Evolutionary conservation across 192 early-diverging fungal genomes (phyloP), one percentile per base, ranked within the genome.

Genomic region (Geranomyces variabilis): DNA sequence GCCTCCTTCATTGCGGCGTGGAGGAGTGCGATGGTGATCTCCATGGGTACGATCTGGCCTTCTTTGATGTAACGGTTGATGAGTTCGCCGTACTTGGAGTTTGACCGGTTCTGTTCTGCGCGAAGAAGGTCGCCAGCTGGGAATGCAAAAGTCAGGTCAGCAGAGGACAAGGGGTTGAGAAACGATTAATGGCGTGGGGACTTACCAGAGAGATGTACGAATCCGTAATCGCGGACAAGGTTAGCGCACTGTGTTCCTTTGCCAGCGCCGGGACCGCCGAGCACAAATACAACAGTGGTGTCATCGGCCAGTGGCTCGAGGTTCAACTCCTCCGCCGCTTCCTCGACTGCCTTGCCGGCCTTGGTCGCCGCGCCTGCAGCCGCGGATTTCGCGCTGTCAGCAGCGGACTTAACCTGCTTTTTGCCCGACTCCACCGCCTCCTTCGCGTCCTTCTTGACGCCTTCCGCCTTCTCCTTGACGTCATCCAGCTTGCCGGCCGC

Each of bases 181-280:
- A 26, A 55, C 1, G 49, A 28, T 53, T 63, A 24, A 10, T 36
- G 46, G 1, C 31, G 43, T 4, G 8, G 21, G 22, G 26, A 58
- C 70, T 69, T 75, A 93, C 91, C 92, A 46, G 94, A 97, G 57
- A 99, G 82, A 62, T 98, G 97, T 15, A 94, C 92, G 80, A 97
- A 99, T 26, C 90, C 93, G 77, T 87, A 96, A 71, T 98, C 96
- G 21, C 88, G 72, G 12, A 92, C 93, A 45, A 99, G 80, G 49
- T 91, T 91, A 7, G 84, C 87, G 74, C 94, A 96, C 80, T 98
- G 94, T 17, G 97, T 99, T 36, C 97, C 97, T 77, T 99, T 99
- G 62, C 97, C 97, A 9, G 80, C 80, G 34, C 83, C 83, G 8
- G 83, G 83, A 83, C 82, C 86, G 24, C 93, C 93, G 7, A 95